Evolutionary conservation across 768 basidiomycete species (phyloP), one percentile per base, ranked within the genome.

Genomic region (Boletus pseudo-olivaceus): DNA sequence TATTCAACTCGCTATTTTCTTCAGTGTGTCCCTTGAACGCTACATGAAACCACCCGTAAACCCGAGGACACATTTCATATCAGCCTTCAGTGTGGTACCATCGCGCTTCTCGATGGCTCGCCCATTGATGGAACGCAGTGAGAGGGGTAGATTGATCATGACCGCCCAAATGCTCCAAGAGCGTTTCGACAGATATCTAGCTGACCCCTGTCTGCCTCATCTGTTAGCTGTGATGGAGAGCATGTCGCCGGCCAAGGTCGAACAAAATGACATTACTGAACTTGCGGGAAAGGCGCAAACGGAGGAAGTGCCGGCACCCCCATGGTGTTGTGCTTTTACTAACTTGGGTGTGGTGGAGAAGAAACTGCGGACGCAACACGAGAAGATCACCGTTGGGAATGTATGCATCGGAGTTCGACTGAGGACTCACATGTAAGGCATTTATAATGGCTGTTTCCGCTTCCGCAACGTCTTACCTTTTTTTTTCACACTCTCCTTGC

Each of bases 11-110:
- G 4, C 33, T 8, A 23, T 2, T 27, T 26, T 17, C 23, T 33
- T 20, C 10, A 62, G 63, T 7, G 53, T 50, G 20, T 48, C 57
- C 20, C 57, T 64, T 19, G 63, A 64, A 26, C 60, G 64, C 1
- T 59, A 54, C 42, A 33, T 64, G 40, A 62, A 56, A 29, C 56
- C 54, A 14, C 62, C 54, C 6, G 46, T 63, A 26, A 8, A 64
- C 12, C 62, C 62, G 8, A 55, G 6, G 47, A 65, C 55, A 5
- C 60, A 65, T 27, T 35, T 64, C 23, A 48, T 64, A 42, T 55
- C 63, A 2, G 56, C 63, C 1, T 57, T 57, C 9, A 40, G 40
- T 9, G 0, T 59, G n/a, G 15, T 64, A 5, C 63, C 63, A 1
- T 17, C 50, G 37, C 55, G 63, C 12, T 55, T 64, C 27, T 62